Percentiles rank a stretch among this genome's conserved stretches.
Evolutionary conservation across 1,284 basidiomycete species (phyloP).

Genomic region (Rhodotorula sp.): DNA sequence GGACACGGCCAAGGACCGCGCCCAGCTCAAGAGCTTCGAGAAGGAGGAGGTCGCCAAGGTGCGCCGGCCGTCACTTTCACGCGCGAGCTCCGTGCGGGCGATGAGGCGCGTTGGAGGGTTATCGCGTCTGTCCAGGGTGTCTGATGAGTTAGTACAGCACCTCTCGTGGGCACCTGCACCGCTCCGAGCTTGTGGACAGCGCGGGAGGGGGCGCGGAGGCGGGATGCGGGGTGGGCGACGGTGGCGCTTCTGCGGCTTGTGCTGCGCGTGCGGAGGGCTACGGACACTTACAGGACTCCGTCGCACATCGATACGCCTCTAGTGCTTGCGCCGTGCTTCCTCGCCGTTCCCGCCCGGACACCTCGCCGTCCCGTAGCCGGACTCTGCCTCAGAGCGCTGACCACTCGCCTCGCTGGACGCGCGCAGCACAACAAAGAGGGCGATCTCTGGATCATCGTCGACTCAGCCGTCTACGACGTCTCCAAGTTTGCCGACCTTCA

Average conservation of each 20-base stretch:
- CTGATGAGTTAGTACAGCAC: too few species aligned
- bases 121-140: too few species aligned
- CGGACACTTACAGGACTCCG: too few species aligned
- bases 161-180: too few species aligned
- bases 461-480: constrained; percentile 74
- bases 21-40: constrained; percentile 51
- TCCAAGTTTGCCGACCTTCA: constrained; percentile 75
- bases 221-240: too few species aligned
- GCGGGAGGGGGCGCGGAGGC: too few species aligned
- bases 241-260: too few species aligned
- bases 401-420: not conserved
- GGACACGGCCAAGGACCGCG: constrained; percentile 38
- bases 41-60: constrained; percentile 55
- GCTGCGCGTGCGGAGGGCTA: too few species aligned
- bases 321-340: not conserved
- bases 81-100: not conserved
- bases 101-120: too few species aligned
- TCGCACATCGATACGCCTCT: too few species aligned
- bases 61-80: constrained; percentile 28
- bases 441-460: constrained; percentile 79
- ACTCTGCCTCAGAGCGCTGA: not conserved
- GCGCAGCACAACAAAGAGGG: constrained; percentile 74
- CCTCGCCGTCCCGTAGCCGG: not conserved
- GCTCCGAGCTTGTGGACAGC: too few species aligned
- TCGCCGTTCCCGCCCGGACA: not conserved